Conservation (phyloP, 2,329 filamentous ascomycete species). For the Pezicula carpinea region DNA sequence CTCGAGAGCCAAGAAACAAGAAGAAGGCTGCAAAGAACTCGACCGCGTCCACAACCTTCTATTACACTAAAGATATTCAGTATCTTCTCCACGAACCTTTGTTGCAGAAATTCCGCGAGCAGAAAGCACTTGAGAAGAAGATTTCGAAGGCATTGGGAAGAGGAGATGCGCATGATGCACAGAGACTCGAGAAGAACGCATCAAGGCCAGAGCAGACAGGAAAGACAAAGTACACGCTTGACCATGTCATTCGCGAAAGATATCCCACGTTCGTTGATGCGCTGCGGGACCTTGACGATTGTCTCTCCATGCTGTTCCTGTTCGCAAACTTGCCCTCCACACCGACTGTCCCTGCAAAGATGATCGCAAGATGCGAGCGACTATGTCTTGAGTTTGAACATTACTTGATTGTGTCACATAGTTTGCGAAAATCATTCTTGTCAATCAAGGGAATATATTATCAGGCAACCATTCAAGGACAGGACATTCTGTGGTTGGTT, state of each 20-base stretch:
- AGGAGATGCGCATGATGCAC: slow-evolving; percentile 84
- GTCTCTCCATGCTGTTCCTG: slow-evolving; percentile 91
- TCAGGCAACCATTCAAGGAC: slow-evolving; percentile 93
- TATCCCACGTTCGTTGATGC: slow-evolving; percentile 97
- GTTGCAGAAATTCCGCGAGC: slow-evolving; percentile 90
- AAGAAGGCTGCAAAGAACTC: slow-evolving; percentile 94
- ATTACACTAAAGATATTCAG: slow-evolving; percentile 91
- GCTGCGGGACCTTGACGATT: slow-evolving; percentile 91
- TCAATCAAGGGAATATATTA: slow-evolving; percentile 99
- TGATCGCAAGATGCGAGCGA: slow-evolving; percentile 90
- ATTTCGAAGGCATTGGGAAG: slow-evolving; percentile 88
- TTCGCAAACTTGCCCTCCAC: slow-evolving; percentile 96
- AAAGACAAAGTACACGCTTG: slow-evolving; percentile 83
- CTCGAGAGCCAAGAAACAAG: slow-evolving; percentile 91
- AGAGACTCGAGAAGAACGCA: slow-evolving; percentile 81
- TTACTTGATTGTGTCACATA: slow-evolving; percentile 89
- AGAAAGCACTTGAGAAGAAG: slow-evolving; percentile 96
- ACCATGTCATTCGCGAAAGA: slow-evolving; percentile 96
- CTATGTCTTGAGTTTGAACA: slow-evolving; percentile 95
- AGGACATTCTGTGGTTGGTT: slow-evolving; percentile 95
- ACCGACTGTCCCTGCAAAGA: slow-evolving; percentile 84
- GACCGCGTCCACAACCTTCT: slow-evolving; percentile 88
- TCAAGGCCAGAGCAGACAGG: slow-evolving; percentile 84
- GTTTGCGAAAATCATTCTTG: slow-evolving; percentile 90
- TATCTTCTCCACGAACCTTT: slow-evolving; percentile 96